These are phyloP conservation scores for Neoascochyta sp. DNA, from an alignment of 2,329 filamentous ascomycete genomes.

Conservation along the genomic window DNA sequence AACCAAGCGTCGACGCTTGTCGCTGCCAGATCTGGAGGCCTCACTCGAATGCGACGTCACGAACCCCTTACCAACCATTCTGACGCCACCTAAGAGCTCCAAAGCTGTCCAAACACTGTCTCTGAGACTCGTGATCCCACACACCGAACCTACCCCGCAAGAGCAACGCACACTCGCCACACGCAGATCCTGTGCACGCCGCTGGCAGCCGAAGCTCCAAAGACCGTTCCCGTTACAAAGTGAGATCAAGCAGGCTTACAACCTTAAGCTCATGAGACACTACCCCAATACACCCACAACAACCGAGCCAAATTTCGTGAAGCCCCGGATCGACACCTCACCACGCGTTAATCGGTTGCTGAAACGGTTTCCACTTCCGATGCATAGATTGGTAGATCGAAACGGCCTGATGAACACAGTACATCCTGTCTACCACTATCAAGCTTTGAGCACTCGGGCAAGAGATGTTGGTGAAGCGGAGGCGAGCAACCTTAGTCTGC, in stretches of 20 bases:
- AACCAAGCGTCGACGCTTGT: constrained; percentile 2
- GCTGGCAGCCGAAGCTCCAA: constrained; percentile 17
- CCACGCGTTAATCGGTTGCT: constrained; percentile 11
- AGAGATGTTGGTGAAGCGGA: background rate
- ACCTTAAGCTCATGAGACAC: constrained; percentile 23
- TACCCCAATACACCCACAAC: constrained; percentile 7
- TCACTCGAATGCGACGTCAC: background rate
- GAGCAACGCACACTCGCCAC: constrained; percentile 9
- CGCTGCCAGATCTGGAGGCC: background rate
- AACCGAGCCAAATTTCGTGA: constrained; percentile 10
- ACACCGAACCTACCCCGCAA: constrained; percentile 2
- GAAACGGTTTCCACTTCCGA: constrained; percentile 13
- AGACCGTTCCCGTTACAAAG: constrained; percentile 8
- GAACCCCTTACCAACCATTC: background rate
- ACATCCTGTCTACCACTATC: constrained; percentile 1
- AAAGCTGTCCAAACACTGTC: constrained; percentile 2
- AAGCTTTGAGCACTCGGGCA: constrained; percentile 2
- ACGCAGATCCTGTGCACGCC: constrained; percentile 14
- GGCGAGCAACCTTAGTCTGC: constrained; percentile 2
- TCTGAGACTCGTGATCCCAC: constrained; percentile 16
- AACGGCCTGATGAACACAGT: background rate
- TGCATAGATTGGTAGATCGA: too few relatives aligned
- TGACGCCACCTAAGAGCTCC: constrained; percentile 13
- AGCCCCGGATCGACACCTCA: constrained; percentile 15
- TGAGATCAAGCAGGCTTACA: constrained; percentile 19